phyloP scores from a whole-genome alignment of 1,284 basidiomycete genomes.

The Ustilago shanxiensis region DNA sequence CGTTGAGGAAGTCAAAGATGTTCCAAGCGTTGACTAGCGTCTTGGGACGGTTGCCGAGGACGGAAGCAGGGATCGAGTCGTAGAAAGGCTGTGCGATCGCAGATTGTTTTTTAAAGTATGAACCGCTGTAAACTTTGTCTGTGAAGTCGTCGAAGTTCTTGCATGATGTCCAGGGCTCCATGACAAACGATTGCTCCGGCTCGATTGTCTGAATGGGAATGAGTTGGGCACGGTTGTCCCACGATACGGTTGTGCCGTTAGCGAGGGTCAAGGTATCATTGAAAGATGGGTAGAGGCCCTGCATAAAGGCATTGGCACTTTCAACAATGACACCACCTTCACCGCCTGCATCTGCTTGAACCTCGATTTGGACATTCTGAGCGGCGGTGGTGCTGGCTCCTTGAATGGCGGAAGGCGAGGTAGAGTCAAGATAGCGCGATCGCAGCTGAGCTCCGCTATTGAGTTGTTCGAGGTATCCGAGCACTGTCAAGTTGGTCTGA shows the following conservation, averaged over 20 bases:
- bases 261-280: conserved; percentile 71
- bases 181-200: conserved; percentile 82
- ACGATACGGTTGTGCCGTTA: conserved; percentile 79
- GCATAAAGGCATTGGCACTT: conserved; percentile 72
- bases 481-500: conserved; percentile 83
- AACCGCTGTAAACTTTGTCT: conserved; percentile 59
- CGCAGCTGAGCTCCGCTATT: conserved; percentile 79
- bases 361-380: conserved; percentile 47
- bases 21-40: conserved; percentile 78
- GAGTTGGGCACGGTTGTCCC: conserved; percentile 82
- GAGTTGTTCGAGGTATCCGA: conserved; percentile 81
- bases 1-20: conserved; percentile 79
- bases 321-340: conserved; percentile 87
- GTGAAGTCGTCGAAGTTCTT: conserved; percentile 56
- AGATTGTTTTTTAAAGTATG: conserved; percentile 75
- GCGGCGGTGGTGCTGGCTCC: conserved; percentile 72
- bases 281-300: conserved; percentile 64
- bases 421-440: conserved; percentile 77
- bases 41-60: conserved; percentile 78
- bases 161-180: conserved; percentile 83
- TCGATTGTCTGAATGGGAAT: conserved; percentile 81
- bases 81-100: conserved; percentile 78
- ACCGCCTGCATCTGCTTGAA: conserved; percentile 75
- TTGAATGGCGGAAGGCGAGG: conserved; percentile 74
- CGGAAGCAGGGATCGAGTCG: conserved; percentile 75